phyloP scores from a whole-genome alignment of 306 rosid species.

The Dryas drummondii region DNA sequence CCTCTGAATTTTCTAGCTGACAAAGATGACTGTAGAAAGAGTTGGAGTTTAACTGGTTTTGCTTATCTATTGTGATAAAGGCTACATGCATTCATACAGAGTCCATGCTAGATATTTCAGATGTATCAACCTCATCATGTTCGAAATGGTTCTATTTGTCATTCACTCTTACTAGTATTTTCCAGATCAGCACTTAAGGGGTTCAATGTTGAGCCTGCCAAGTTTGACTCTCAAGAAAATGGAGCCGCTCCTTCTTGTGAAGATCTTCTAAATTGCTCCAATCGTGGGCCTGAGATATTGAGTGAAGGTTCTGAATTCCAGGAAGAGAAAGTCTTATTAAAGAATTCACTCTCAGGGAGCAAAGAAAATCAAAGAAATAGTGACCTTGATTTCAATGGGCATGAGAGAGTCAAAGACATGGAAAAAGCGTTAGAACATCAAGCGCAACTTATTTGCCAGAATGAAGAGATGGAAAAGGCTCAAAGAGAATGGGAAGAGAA shows the following conservation, averaged over 20 bases:
- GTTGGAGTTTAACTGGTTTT: slow-evolving; percentile 5
- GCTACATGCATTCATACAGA: not conserved
- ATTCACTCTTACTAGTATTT: slow-evolving; percentile 9
- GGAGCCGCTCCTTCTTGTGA: slow-evolving; percentile 45
- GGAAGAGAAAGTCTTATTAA: slow-evolving; percentile 36
- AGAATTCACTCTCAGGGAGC: slow-evolving; percentile 21
- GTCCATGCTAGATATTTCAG: not conserved
- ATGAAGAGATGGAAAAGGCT: slow-evolving; percentile 89
- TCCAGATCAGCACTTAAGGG: slow-evolving; percentile 56
- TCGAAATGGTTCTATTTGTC: not conserved
- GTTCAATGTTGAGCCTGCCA: slow-evolving; percentile 26
- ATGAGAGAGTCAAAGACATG: slow-evolving; percentile 59
- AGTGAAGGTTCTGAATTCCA: slow-evolving; percentile 46
- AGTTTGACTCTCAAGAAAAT: slow-evolving; percentile 40
- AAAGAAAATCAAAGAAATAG: slow-evolving; percentile 30
- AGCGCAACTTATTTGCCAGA: slow-evolving; percentile 68
- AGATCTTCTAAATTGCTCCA: slow-evolving; percentile 45
- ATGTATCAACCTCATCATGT: not conserved
- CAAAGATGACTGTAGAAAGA: not conserved
- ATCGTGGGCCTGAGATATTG: slow-evolving; percentile 31
- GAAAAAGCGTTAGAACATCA: slow-evolving; percentile 74
- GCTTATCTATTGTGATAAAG: not conserved
- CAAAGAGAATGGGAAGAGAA: slow-evolving; percentile 97
- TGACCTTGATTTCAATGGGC: slow-evolving; percentile 40
- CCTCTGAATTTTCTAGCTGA: not conserved